Percentiles rank a stretch among this genome's conserved stretches.
phyloP scores from a whole-genome alignment of 2,329 filamentous ascomycete genomes.

The Fusarium pseudocircinatum region DNA sequence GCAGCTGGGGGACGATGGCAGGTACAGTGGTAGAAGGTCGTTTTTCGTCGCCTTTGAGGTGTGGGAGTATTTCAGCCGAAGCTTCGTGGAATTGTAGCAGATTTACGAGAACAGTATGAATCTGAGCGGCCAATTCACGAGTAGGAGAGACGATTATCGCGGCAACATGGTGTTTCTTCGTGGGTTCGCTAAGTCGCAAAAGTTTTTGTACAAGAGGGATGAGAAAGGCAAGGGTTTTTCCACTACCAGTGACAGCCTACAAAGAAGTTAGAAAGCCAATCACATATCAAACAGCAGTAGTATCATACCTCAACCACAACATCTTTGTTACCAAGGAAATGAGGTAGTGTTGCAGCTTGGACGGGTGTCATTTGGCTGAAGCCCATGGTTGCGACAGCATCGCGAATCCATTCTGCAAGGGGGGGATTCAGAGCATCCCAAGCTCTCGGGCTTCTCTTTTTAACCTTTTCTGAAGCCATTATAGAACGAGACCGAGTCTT shows the following conservation, averaged over 20 bases:
- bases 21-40: conserved; percentile 57
- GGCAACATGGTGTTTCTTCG: conserved; percentile 89
- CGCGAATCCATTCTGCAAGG: conserved; percentile 77
- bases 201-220: conserved; percentile 86
- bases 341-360: conserved; percentile 89
- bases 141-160: conserved; percentile 92
- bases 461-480: conserved; percentile 49
- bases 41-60: conserved; percentile 65
- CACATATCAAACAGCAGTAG: accelerated
- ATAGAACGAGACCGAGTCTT: neutral
- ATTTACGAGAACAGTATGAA: conserved; percentile 80
- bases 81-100: conserved; percentile 84
- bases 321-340: conserved; percentile 90
- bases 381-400: conserved; percentile 84
- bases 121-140: conserved; percentile 90
- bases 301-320: conserved; percentile 80
- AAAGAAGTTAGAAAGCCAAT: neutral
- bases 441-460: conserved; percentile 60
- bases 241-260: conserved; percentile 86
- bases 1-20: conserved; percentile 83
- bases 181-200: conserved; percentile 79
- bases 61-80: conserved; percentile 73
- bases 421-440: conserved; percentile 53
- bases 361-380: conserved; percentile 91
- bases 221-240: conserved; percentile 88